phyloP scores from a whole-genome alignment of 1,284 basidiomycete genomes.

The Schizopora paradoxa region DNA sequence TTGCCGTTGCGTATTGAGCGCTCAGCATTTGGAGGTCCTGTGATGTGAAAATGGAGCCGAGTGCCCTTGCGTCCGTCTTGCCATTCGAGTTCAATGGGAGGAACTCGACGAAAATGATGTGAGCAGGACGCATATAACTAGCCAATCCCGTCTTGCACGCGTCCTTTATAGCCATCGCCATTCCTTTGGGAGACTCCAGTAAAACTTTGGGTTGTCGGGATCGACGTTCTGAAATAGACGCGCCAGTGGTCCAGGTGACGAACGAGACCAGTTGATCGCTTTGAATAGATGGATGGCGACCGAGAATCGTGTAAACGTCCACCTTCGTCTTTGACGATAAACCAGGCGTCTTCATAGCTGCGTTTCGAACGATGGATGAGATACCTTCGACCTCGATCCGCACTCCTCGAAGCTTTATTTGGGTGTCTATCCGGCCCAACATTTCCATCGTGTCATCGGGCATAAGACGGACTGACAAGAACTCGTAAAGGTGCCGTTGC shows the following conservation, averaged over 20 bases:
- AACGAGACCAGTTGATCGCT: conserved; percentile 46
- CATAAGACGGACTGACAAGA: conserved; percentile 40
- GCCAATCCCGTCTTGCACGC: conserved; percentile 40
- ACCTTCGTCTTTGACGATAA: conserved; percentile 24
- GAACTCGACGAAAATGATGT: conserved; percentile 43
- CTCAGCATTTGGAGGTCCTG: conserved; percentile 28
- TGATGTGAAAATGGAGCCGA: conserved; percentile 34
- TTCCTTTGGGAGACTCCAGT: conserved; percentile 26
- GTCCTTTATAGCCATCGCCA: conserved; percentile 32
- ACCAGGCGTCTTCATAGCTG: conserved; percentile 24
- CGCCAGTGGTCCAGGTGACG: conserved; percentile 34
- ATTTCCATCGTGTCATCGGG: conserved; percentile 49
- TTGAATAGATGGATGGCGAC: conserved; percentile 42
- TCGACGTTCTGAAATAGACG: conserved; percentile 35
- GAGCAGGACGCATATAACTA: conserved; percentile 48
- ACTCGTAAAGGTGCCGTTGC: not conserved
- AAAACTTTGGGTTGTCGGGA: conserved; percentile 30
- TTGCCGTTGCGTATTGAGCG: no score
- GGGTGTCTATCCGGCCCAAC: conserved; percentile 49
- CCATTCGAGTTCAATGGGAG: conserved; percentile 46
- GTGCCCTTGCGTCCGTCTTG: conserved; percentile 41
- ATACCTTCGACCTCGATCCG: conserved; percentile 51
- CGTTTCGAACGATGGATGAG: conserved; percentile 40
- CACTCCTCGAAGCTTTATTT: conserved; percentile 50
- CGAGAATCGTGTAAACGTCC: conserved; percentile 40